Evolutionary conservation across 306 rosid genomes (phyloP), one percentile per base, ranked within the genome.

Genomic region (Cajanus cajan): DNA sequence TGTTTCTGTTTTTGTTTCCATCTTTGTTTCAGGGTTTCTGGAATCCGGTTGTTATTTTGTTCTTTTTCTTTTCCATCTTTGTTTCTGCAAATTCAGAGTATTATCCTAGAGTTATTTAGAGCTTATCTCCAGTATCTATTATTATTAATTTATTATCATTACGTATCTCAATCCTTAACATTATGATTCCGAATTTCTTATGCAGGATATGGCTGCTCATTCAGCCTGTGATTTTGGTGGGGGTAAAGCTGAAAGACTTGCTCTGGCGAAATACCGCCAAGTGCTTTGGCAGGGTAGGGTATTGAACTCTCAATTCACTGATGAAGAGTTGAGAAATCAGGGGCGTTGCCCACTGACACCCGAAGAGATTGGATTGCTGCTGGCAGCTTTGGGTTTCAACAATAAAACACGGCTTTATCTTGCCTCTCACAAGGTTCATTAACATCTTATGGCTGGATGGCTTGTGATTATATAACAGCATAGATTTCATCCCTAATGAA

Each of bases 121-220:
- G 31, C 14, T 19, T 8, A 52, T 52, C 31, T 41, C 4, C 14
- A 0, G 2, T 18, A 18, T 51, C 58, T 51, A 18, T 51, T 51
- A 21, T 9, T 28, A 28, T 28, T 28, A 28, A 28, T 28, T 28
- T 8, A 19, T 52, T 21, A 21, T 52, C 28, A 51, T 25, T 58
- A 12, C 9, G 6, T 58, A 25, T 24, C 9, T 58, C 18, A 24
- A 37, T 58, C 39, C 10, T 58, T 58, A 58, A 11, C 37, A 58
- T 13, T 25, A 3, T 12, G 51, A 76, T 76, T 76, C 59, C 57
- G 33, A 69, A 66, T 41, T 74, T 55, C 43, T 34, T 31, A 61
- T 81, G 71, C 91, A 95, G 99, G 99, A 95, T 86, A 95, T 95
- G 99, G 98, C 98, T 45, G 99, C 99, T 68, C 99, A 95, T 89